A percentile compares a stretch with the other conserved stretches of the same genome.
Conservation (phyloP, 2,329 filamentous ascomycete species). For the Ophiocordyceps unilateralis region DNA sequence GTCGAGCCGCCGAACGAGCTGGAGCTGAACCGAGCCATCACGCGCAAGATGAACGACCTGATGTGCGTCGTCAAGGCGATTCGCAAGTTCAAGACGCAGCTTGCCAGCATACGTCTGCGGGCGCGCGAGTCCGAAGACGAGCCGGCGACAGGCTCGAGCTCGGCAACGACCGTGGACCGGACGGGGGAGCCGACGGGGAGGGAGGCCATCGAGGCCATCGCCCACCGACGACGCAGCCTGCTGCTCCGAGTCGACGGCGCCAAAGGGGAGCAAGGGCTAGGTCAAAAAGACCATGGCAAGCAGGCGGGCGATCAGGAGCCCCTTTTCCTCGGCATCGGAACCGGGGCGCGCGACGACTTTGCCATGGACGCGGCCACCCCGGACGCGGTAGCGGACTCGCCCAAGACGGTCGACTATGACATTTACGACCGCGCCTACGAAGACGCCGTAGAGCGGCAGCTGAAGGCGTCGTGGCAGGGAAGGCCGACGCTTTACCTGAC, state of each 20-base stretch:
- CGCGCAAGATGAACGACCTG: conserved; percentile 71
- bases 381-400: conserved; percentile 62
- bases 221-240: conserved; percentile 28
- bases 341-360: conserved; percentile 35
- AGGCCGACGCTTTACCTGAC: conserved; percentile 31
- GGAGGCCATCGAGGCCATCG: conserved; percentile 30
- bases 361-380: conserved; percentile 18
- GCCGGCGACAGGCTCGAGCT: neutral
- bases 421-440: conserved; percentile 83
- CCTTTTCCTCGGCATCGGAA: conserved; percentile 61
- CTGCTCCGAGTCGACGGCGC: conserved; percentile 7
- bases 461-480: conserved; percentile 28
- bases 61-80: conserved; percentile 86
- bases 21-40: conserved; percentile 82
- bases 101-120: conserved; percentile 20
- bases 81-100: conserved; percentile 65
- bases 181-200: conserved; percentile 19
- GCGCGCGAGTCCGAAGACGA: conserved; percentile 3
- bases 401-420: conserved; percentile 66
- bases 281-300: conserved; percentile 25
- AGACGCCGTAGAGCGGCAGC: conserved; percentile 55
- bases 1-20: conserved; percentile 75
- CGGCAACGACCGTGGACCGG: conserved; percentile 6
- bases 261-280: conserved; percentile 14
- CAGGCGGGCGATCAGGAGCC: conserved; percentile 44